Evolutionary conservation across 352 stramenopile genomes (phyloP), one percentile per base, ranked within the genome.

Genomic region (Pythium chondricola): DNA sequence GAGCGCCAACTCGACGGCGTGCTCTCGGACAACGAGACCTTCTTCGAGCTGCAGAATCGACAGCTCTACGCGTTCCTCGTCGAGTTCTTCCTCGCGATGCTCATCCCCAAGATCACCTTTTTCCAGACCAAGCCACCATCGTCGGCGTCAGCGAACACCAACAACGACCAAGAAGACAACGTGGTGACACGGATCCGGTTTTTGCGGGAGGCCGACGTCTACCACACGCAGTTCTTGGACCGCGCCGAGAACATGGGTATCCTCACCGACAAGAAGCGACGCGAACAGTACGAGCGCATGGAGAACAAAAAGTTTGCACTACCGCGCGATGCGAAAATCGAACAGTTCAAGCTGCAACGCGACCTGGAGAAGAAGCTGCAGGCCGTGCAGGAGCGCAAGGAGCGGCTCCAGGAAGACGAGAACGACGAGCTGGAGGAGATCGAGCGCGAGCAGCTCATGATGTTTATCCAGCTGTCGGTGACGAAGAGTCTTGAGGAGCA

Each of bases 401-500:
- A 67, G 41, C 59, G 69, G 48, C 65, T 69, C 7, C 61, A 69
- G 14, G 53, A 70, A 20, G 64, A 73, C 8, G 61, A 83, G 5
- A 67, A 75, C 41, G 63, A 84, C 46, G 75, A 89, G 18, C 39
- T 72, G 20, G 76, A 85, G 39, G 81, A 93, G n/a, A 40, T 87
- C 21, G 81, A 93, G 64, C 72, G 81, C 11, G 81, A 93, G 56
- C 74, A 86, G 52, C 65, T 93, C n/a, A 67, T 90, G 62, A 79
- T 67, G 11, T 90, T 90, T 52, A 82, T 89, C 39, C 66, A 93
- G 43, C 54, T 93, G 37, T 57, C 74, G 0, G 74, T 90, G 13
- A 43, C 90, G 43, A 93, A 89, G 62, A 64, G 63, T 32, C 83
- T 90, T 66, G 79, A 89, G 20, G 81, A 93, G 32, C 81, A 93